Evolutionary conservation across 78 protist genomes (phyloP), one percentile per base, ranked within the genome.

Genomic region (Dictyostelium firmibasis): DNA sequence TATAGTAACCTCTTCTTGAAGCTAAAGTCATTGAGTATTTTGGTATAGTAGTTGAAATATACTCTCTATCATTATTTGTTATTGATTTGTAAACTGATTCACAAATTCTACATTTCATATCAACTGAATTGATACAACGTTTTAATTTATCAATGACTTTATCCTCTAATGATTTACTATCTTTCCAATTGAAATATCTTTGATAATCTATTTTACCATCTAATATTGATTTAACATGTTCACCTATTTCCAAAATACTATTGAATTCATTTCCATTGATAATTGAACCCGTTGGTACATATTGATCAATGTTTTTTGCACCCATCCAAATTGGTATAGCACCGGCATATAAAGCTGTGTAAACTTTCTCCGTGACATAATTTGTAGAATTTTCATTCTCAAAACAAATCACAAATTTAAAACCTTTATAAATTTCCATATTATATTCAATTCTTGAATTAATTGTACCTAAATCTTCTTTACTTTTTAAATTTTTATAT

Each of bases 241-340:
- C 4, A 13, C 82, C 87, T 4, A 89, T 4, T 6, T 89, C 84
- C 18, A 23, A n/a, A 10, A 75, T 72, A 23, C 82, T 69, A 16
- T 11, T 33, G 33, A 69, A 89, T 1, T 81, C 62, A 18, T 36
- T 35, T 18, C 29, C 83, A 35, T 81, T 89, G 4, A 89, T 81
- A 50, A 75, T 53, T 9, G 87, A 81, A 8, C 79, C 69, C 23
- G 76, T 57, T 81, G 94, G 94, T 27, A 89, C 94, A 41, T 62
- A 89, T 13, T 89, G 62, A 23, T 47, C 83, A 69, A 89, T 81
- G 10, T 67, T 81, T 4, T 53, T 5, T 67, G 94, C 9, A 0
- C 94, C 94, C 94, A 89, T 89, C 62, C 70, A 64, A 60, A 86
- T 70, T 35, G 94, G 94, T 16, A 89, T 69, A 9, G 94, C 81